Evolutionary conservation across 1,139 yeast species (phyloP).

Genomic region (Debaryomyces udenii): DNA sequence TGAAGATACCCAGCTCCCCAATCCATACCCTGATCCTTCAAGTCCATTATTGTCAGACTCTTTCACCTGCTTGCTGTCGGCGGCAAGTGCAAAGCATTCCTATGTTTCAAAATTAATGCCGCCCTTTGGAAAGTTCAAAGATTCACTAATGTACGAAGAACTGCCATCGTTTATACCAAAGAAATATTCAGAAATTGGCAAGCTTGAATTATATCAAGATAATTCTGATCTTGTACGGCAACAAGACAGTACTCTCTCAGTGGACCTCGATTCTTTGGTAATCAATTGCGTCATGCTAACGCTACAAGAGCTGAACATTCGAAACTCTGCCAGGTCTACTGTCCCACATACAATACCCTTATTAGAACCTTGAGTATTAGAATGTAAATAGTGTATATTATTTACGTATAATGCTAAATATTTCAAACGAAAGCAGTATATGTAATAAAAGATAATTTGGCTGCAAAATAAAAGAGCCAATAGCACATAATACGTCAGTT

Average conservation of each 20-base stretch:
- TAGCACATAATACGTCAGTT: too few relatives aligned
- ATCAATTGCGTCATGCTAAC: slow-evolving; percentile 34
- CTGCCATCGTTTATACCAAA: slow-evolving; percentile 30
- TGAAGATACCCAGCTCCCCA: slow-evolving; percentile 16
- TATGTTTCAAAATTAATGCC: slow-evolving; percentile 24
- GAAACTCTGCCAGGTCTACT: slow-evolving; percentile 22
- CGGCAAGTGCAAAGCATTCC: slow-evolving; percentile 1
- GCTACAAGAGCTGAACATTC: slow-evolving; percentile 36
- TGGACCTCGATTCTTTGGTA: slow-evolving; percentile 37
- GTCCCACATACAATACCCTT: slow-evolving; percentile 1
- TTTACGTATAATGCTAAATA: too few relatives aligned
- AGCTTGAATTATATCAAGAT: slow-evolving; percentile 41
- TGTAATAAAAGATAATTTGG: too few relatives aligned
- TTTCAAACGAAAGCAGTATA: too few relatives aligned
- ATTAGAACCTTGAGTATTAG: not conserved
- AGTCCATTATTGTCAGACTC: slow-evolving; percentile 25
- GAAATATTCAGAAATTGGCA: slow-evolving; percentile 39
- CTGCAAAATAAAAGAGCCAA: too few relatives aligned
- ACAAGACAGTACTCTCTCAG: slow-evolving; percentile 35
- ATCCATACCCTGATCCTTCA: slow-evolving; percentile 34
- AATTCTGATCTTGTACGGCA: slow-evolving; percentile 10
- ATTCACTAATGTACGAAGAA: slow-evolving; percentile 27
- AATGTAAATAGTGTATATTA: too few relatives aligned
- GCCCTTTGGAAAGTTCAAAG: slow-evolving; percentile 44
- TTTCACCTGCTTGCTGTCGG: not conserved